Percentiles rank a stretch among this genome's conserved stretches.
These are phyloP conservation scores for Trichoderma erinaceum DNA, from an alignment of 495 filamentous ascomycete genomes.

Conservation along the genomic window DNA sequence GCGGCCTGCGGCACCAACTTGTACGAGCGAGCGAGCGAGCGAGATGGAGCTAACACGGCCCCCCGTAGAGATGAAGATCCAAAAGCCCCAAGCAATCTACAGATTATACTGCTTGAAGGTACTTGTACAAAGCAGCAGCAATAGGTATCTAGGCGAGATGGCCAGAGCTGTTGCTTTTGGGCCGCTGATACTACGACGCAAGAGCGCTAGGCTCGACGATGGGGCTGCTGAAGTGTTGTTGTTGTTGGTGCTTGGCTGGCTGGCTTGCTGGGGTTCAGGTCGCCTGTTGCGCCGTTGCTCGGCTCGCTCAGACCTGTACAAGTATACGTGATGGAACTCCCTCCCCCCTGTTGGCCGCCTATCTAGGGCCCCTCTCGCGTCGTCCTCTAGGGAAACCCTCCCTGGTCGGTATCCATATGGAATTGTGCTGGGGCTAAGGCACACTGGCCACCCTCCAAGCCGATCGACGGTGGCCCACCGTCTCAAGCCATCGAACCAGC, in stretches of 20 bases:
- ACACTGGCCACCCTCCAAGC: slow-evolving; percentile 9
- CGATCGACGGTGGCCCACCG: slow-evolving; percentile 11
- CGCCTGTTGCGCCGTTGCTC: neutral
- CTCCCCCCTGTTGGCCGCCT: slow-evolving; percentile 11
- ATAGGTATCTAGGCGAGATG: neutral
- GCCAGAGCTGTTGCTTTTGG: neutral
- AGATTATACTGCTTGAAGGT: neutral
- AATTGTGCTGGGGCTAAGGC: neutral
- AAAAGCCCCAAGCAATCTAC: neutral
- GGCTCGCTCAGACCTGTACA: neutral
- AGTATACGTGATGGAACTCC: neutral
- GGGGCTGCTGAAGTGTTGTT: slow-evolving; percentile 1
- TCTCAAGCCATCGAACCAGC: slow-evolving; percentile 12
- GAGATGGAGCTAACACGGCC: neutral
- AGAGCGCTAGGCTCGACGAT: neutral
- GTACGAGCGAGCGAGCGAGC: no score
- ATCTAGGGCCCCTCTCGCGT: neutral
- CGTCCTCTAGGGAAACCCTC: no score
- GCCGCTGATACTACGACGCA: neutral
- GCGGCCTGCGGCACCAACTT: no score
- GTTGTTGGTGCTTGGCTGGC: neutral
- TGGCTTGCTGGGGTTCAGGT: neutral
- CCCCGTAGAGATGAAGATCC: neutral
- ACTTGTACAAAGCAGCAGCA: neutral
- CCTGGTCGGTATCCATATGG: neutral